Base-by-base conservation (phyloP, 2,329 filamentous ascomycete species). In the Mollisiaceae sp. region DNA sequence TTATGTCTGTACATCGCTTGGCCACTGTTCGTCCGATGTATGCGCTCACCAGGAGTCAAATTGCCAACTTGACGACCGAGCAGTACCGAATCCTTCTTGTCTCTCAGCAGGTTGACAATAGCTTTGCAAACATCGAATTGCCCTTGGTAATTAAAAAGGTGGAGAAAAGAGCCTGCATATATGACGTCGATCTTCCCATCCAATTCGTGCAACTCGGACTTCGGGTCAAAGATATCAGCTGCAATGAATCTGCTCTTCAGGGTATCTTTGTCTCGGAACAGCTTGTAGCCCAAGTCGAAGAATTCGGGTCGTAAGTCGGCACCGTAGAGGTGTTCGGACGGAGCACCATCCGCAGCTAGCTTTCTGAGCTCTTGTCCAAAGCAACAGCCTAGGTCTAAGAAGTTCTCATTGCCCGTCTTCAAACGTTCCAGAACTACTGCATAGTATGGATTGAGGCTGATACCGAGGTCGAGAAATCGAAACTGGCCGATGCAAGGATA, bases 161-260 rank as follows among this genome's bases (percentile, higher is more conserved):
- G 81, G 52, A 83, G 77, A 70, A 82, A 79, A 0, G 78, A 78
- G 0, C 75, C 75, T 1, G 80, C 74, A 39, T 79, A 74, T 8
- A 82, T 67, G 14, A 83, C 76, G 63, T 82, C 78, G 1, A 81
- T 71, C n/a, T 76, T 72, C 4, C 77, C 77, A 22, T 77, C 71
- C 22, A 82, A 69, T 55, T 76, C 65, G 18, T 73, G 74, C 54
- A 80, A 66, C 12, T 64, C 65, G 8, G 71, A 71, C 0, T 75
- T 58, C 1, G 68, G 32, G 38, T 75, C 74, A 59, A 78, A 76
- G 2, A 74, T 43, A 54, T 79, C 77, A 0, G 74, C 75, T 24
- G 69, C 69, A 36, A 78, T 73, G 65, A 79, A 79, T 0, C 66
- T 62, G 5, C 69, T 73, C 35, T 73, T 65, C 27, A 79, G 71